These are phyloP conservation scores for Globisporangium emineosum DNA, from an alignment of 352 stramenopile species.

Conservation along the genomic window DNA sequence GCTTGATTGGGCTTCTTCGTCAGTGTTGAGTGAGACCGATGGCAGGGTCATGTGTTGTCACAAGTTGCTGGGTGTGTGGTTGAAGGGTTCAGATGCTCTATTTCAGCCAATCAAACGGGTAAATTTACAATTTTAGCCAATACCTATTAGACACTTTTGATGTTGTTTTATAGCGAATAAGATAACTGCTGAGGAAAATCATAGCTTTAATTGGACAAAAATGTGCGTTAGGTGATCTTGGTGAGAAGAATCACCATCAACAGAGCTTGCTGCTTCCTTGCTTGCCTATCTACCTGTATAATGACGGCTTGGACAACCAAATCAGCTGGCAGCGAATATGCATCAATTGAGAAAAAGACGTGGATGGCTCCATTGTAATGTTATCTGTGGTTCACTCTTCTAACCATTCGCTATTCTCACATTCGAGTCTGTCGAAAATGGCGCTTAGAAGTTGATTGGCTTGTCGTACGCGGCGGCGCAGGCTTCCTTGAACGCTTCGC, in stretches of 20 bases:
- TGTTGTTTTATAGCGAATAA: background rate
- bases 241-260: too few species aligned
- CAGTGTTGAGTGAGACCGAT: background rate
- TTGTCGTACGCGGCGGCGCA: conserved; percentile 98
- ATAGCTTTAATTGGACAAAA: background rate
- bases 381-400: background rate
- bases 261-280: too few species aligned
- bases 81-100: background rate
- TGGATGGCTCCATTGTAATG: background rate
- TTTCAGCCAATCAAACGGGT: background rate
- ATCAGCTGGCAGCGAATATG: too few species aligned
- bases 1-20: conserved; percentile 3
- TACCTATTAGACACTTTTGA: too few species aligned
- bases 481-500: conserved; percentile 99
- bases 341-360: background rate
- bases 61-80: background rate
- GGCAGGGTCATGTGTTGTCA: background rate
- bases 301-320: too few species aligned
- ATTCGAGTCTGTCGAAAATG: background rate
- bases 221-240: background rate
- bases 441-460: conserved; percentile 98
- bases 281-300: background rate
- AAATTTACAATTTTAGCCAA: background rate
- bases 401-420: background rate
- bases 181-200: background rate